Evolutionary conservation across 75 land plant genomes (phyloP).

Genomic region (Pinus taeda): DNA sequence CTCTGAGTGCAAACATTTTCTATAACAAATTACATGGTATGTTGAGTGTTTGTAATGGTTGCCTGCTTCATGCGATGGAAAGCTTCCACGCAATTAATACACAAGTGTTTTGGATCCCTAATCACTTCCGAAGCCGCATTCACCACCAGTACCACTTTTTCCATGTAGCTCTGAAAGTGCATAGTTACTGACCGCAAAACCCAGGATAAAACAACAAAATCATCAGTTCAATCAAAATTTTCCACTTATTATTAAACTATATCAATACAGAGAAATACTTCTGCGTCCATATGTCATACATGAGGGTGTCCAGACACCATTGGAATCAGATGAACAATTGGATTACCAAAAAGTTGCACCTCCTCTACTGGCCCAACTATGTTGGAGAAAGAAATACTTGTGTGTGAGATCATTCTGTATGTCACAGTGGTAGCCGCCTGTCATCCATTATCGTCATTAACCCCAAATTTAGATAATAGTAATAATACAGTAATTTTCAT

Average conservation of each 20-base stretch:
- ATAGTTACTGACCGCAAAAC: conserved; percentile 56
- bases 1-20: not conserved
- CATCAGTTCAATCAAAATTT: not conserved
- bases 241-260: no score
- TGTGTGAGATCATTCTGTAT: conserved; percentile 35
- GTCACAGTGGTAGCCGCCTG: conserved; percentile 7
- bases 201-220: not conserved
- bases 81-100: conserved; percentile 37
- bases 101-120: conserved; percentile 60
- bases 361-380: conserved; percentile 75
- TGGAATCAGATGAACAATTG: conserved; percentile 55
- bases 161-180: conserved; percentile 61
- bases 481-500: no score
- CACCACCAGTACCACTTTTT: conserved; percentile 51
- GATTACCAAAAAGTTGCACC: conserved; percentile 56
- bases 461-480: not conserved
- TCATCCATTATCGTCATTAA: not conserved
- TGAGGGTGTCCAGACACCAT: conserved; percentile 66
- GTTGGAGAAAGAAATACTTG: conserved; percentile 71
- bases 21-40: not conserved
- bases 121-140: conserved; percentile 45
- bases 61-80: conserved; percentile 40
- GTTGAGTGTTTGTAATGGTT: not conserved
- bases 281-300: conserved; percentile 20
- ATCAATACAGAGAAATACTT: not conserved